Conservation (phyloP, 441 rosid species). For the Metrosideros polymorpha region DNA sequence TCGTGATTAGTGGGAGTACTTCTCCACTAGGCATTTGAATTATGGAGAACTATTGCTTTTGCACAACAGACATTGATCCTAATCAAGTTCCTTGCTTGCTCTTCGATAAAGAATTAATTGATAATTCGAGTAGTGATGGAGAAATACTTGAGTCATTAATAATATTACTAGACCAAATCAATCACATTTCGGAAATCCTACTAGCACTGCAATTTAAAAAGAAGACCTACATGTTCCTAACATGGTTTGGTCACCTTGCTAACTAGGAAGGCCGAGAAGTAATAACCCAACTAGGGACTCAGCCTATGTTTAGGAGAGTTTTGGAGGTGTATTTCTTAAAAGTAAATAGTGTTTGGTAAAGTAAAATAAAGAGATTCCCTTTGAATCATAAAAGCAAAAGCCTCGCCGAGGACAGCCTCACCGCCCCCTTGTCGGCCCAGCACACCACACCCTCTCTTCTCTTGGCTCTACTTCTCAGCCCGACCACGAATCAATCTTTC, state of each 20-base stretch:
- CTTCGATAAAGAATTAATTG: background rate
- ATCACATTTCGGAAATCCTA: background rate
- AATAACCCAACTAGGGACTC: background rate
- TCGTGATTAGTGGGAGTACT: background rate
- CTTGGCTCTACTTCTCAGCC: background rate
- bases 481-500: background rate
- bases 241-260: background rate
- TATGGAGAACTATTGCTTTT: background rate
- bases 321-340: background rate
- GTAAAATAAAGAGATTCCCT: background rate
- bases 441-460: background rate
- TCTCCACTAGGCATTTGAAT: background rate
- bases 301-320: background rate
- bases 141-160: background rate
- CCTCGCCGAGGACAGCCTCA: background rate
- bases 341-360: background rate
- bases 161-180: background rate
- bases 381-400: background rate
- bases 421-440: background rate
- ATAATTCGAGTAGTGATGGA: background rate
- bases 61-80: background rate
- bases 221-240: background rate
- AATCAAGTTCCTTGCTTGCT: background rate
- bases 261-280: background rate
- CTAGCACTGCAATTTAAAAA: background rate